Evolutionary conservation across 1,139 yeast genomes (phyloP).

Genomic region (Scheffersomyces parashehatae): DNA sequence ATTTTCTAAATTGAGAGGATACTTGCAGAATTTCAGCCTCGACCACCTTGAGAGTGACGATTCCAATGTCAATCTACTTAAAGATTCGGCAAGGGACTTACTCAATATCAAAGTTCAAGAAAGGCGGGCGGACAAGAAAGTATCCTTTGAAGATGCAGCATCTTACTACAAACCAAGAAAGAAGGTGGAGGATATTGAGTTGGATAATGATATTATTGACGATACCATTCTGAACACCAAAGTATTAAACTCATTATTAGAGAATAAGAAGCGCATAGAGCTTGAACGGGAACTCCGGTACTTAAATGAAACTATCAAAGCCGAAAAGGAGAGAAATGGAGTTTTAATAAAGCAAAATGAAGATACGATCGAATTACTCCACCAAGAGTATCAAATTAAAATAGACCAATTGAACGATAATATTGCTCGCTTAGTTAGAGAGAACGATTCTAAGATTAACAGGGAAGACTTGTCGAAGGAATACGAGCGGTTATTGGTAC

Average conservation of each 20-base stretch:
- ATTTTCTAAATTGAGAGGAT: slow-evolving; percentile 8
- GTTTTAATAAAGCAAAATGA: background rate
- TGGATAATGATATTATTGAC: slow-evolving; percentile 11
- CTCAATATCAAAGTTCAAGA: background rate
- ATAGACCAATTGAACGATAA: background rate
- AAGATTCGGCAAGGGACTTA: background rate
- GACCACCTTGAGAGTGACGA: slow-evolving; percentile 10
- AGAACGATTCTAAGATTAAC: background rate
- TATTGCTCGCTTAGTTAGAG: background rate
- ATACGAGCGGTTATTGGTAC: background rate
- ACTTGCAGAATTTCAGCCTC: slow-evolving; percentile 10
- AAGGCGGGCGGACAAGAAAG: background rate
- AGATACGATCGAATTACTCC: background rate
- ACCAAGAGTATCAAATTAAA: background rate
- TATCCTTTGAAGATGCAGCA: background rate
- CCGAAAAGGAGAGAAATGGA: background rate
- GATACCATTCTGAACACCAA: slow-evolving; percentile 3
- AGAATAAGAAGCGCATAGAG: background rate
- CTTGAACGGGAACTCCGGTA: slow-evolving; percentile 2
- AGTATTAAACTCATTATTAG: background rate
- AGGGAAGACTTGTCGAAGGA: slow-evolving; percentile 1
- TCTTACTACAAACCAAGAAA: background rate
- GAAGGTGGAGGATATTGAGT: slow-evolving; percentile 4
- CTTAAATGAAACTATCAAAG: slow-evolving; percentile 1
- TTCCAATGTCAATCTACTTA: slow-evolving; percentile 6